Conservation (phyloP, 495 filamentous ascomycete genomes). For the Neurospora tetrasperma region DNA sequence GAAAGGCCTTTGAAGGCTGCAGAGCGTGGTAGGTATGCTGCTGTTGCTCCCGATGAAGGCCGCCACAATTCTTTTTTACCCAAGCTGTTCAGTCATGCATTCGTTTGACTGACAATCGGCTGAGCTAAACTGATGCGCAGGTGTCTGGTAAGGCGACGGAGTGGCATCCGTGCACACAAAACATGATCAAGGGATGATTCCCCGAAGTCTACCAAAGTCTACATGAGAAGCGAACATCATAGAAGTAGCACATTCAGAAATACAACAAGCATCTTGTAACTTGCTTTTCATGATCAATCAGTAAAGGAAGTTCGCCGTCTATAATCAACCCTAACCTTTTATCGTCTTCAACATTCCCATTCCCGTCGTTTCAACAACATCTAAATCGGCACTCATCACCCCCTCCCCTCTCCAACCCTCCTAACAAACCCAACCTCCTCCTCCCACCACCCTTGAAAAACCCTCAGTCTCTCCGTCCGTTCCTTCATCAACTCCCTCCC, state of each 20-base stretch:
- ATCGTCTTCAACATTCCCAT: not conserved
- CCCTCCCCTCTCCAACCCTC: conserved; percentile 1
- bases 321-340: not conserved
- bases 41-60: not conserved
- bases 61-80: not conserved
- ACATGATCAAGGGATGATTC: not conserved
- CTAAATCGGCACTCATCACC: not conserved
- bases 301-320: not conserved
- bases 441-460: conserved; percentile 63
- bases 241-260: not conserved
- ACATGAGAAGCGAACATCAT: not conserved
- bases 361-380: not conserved
- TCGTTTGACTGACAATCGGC: not conserved
- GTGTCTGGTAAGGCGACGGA: not conserved
- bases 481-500: conserved; percentile 56
- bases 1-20: not conserved
- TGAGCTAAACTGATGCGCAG: not conserved
- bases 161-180: not conserved
- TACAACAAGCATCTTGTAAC: not conserved
- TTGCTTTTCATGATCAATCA: not conserved
- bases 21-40: not conserved
- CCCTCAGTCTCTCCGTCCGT: conserved; percentile 51
- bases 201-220: not conserved
- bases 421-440: conserved; percentile 41
- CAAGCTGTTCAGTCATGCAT: not conserved